Percentiles rank a stretch among this genome's conserved stretches.
phyloP scores from a whole-genome alignment of 2,329 filamentous ascomycete species.

The Alternaria viburni region DNA sequence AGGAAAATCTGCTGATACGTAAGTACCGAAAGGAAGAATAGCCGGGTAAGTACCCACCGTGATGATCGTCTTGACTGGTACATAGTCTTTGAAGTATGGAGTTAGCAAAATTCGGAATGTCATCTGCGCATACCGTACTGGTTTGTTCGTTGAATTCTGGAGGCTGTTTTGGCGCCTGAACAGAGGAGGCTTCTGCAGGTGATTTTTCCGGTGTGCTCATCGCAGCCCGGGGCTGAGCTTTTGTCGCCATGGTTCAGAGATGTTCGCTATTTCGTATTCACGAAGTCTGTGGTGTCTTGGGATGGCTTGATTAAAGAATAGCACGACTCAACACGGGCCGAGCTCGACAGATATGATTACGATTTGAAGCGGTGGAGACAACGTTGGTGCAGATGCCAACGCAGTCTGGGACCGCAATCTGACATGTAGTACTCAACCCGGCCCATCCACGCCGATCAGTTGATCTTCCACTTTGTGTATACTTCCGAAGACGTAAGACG shows the following conservation, averaged over 20 bases:
- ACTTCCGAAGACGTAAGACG: neutral
- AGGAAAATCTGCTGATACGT: constrained; percentile 23
- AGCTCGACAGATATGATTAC: neutral
- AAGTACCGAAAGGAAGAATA: neutral
- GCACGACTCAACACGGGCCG: neutral
- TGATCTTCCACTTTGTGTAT: neutral
- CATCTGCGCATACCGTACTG: neutral
- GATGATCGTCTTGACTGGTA: constrained; percentile 26
- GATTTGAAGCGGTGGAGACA: neutral
- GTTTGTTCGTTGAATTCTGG: constrained; percentile 28
- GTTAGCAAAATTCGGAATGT: neutral
- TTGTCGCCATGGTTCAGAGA: neutral
- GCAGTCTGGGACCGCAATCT: neutral
- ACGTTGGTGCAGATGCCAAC: neutral
- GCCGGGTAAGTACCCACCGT: constrained; percentile 8
- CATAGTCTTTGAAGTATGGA: constrained; percentile 14
- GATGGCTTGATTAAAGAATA: neutral
- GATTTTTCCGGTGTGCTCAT: neutral
- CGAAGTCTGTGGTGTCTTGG: neutral
- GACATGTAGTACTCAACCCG: neutral
- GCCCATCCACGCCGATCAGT: neutral
- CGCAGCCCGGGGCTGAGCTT: neutral
- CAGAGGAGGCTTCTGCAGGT: neutral
- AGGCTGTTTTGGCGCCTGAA: neutral
- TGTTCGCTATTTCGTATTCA: neutral